Evolutionary conservation across 345 rosid genomes (phyloP).

Genomic region (Brassica nigra): DNA sequence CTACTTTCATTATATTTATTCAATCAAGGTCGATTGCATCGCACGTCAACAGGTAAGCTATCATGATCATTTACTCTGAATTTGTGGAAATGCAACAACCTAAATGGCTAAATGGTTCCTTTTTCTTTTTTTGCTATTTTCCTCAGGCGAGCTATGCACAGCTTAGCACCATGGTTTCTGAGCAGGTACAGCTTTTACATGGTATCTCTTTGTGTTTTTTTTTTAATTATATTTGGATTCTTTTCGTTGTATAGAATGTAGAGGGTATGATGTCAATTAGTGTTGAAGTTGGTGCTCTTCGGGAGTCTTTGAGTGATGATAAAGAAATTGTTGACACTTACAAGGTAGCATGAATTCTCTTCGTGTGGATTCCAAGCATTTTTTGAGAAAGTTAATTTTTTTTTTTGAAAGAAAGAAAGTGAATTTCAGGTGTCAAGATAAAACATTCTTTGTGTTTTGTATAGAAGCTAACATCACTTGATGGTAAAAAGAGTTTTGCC

Average conservation of each 20-base stretch:
- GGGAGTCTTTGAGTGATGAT: constrained; percentile 90
- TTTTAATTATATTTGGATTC: not conserved
- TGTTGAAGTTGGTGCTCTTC: constrained; percentile 90
- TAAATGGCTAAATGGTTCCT: too few relatives aligned
- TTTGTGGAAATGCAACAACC: too few relatives aligned
- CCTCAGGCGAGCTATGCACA: too few relatives aligned
- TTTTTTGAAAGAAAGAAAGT: not conserved
- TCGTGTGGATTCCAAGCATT: constrained; percentile 11
- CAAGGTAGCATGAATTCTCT: constrained; percentile 58
- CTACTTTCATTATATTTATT: too few relatives aligned
- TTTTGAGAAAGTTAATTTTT: not conserved
- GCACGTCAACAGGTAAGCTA: too few relatives aligned
- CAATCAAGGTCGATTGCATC: too few relatives aligned
- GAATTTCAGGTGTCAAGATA: constrained; percentile 1
- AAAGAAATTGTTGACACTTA: constrained; percentile 88
- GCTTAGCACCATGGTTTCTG: too few relatives aligned
- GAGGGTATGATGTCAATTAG: constrained; percentile 99
- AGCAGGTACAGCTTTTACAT: too few relatives aligned
- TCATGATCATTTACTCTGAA: too few relatives aligned
- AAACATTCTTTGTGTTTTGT: constrained; percentile 12
- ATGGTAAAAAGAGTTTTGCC: constrained; percentile 95
- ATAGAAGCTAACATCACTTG: constrained; percentile 94
- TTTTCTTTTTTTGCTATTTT: too few relatives aligned
- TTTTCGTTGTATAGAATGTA: constrained; percentile 58
- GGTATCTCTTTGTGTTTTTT: too few relatives aligned